Evolutionary conservation across 2,329 filamentous ascomycete species (phyloP), one percentile per base, ranked within the genome.

Genomic region (Cordyceps cicadae): DNA sequence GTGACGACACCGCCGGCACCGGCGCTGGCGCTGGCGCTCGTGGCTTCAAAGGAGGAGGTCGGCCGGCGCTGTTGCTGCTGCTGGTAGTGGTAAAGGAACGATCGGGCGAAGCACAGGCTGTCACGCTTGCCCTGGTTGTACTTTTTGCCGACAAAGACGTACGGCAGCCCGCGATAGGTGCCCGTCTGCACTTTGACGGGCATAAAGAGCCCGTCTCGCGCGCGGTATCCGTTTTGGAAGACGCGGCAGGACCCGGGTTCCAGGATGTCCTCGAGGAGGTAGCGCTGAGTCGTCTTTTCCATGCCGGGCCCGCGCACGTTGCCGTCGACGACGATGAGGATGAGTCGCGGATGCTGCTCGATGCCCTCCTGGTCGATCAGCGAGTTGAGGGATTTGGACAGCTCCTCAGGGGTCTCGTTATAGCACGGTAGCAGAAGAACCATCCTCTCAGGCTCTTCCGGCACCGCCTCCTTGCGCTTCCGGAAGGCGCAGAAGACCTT

Each of bases 81-180:
- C 63, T 78, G 75, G 72, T 76, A 81, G 64, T 80, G 76, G 64
- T 78, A 76, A 5, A 80, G 66, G 50, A 81, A 76, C 0, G 78
- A 80, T 0, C 78, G 76, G 1, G 73, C 75, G n/a, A 80, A 74
- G 64, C 78, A 79, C 48, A 81, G 67, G 53, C 77, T 77, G 65
- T 81, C 79, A 2, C 77, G 72, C 67, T 80, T 81, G 41, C 77
- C 78, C 63, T 79, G 76, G 66, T 79, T 80, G 66, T 78, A 75
- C 15, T 75, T 70, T 66, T 81, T 81, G 52, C 78, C 75, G 43
- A 81, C 75, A 60, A 78, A 76, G 34, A 79, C 69, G 60, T 76
- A 80, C 0, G 78, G 77, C 0, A 79, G 64, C 1, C 75, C 77
- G 64, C 75, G 76, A 68, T 79, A 80, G 39, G 66, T 70, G 0